Evolutionary conservation across 805 yeast species (phyloP), one percentile per base, ranked within the genome.

Genomic region (Metschnikowia sp.): DNA sequence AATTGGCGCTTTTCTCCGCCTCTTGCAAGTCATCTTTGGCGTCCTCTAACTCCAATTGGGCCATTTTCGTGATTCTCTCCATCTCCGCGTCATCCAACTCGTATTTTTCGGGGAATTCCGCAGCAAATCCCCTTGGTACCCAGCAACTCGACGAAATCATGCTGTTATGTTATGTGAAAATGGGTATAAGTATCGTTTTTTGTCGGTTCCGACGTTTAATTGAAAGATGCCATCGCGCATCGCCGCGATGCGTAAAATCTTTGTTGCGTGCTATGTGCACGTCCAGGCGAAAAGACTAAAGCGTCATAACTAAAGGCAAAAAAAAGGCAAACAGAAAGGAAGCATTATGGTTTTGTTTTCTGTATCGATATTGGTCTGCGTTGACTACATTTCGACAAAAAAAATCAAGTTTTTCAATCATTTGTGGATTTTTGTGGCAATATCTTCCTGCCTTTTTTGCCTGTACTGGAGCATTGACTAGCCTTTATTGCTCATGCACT

Each of bases 51-150:
- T 91, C 88, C 57, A 90, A 72, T 49, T 85, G 80, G 44, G 98
- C 96, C 81, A 94, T 77, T 55, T 83, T 81, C 52, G 84, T 80
- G 63, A 94, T 90, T 69, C 97, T 79, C 48, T 82, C 92, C 88
- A 94, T 84, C 69, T 94, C 99, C 50, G 80, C 92, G 52, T 94
- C 98, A 56, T 90, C 84, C 45, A 92, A 71, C 56, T 88, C 96
- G 59, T 89, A 90, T 61, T 86, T 81, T 59, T 82, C 88, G 6
- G 99, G 98, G 62, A 84, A 88, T 66, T 91, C 97, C 34, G 95
- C 80, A 29, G 99, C 95, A 66, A 77, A 86, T 5, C 99, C 99
- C 60, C 96, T 81, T 42, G 98, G 97, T 22, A 92, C 96, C 98
- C 99, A 94, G 43, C 84, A 74, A 41, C 94, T 83, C 28, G 97